phyloP scores from a whole-genome alignment of 257 asterid genomes.

The Nicotiana otophora region DNA sequence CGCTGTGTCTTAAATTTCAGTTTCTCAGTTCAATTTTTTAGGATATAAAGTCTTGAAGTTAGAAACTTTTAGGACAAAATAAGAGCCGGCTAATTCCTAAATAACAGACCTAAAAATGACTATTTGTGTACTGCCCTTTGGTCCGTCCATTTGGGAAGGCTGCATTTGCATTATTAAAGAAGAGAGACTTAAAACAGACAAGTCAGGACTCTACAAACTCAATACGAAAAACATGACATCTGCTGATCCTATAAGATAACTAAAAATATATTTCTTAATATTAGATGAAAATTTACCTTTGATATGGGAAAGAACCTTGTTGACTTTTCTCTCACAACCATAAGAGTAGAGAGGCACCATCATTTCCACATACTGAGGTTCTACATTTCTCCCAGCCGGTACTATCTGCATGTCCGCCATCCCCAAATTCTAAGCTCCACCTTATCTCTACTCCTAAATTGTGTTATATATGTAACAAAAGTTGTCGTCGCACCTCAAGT shows the following conservation, averaged over 20 bases:
- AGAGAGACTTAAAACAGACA: not conserved
- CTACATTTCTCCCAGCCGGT: slow-evolving; percentile 45
- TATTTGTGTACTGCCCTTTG: not conserved
- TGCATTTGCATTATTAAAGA: not conserved
- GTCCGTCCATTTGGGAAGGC: not conserved
- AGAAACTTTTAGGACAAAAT: no score
- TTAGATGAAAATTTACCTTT: slow-evolving; percentile 43
- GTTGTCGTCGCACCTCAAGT: not conserved
- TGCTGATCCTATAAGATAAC: not conserved
- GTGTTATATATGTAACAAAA: not conserved
- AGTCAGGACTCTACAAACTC: not conserved
- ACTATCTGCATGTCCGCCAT: slow-evolving; percentile 59
- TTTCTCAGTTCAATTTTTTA: no score
- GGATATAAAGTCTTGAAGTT: no score
- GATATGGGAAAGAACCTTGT: slow-evolving; percentile 67
- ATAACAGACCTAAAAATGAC: no score
- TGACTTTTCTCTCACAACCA: slow-evolving; percentile 78
- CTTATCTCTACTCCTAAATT: not conserved
- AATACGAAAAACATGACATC: not conserved
- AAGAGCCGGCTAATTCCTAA: no score
- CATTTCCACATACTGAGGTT: slow-evolving; percentile 89
- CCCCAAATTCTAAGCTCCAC: not conserved
- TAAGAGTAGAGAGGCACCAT: slow-evolving; percentile 84
- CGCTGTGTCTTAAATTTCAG: no score
- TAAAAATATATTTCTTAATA: not conserved